A percentile compares a stretch with the other conserved stretches of the same genome.
Conservation (phyloP, 805 yeast genomes). For the Sugiyamaella americana region DNA sequence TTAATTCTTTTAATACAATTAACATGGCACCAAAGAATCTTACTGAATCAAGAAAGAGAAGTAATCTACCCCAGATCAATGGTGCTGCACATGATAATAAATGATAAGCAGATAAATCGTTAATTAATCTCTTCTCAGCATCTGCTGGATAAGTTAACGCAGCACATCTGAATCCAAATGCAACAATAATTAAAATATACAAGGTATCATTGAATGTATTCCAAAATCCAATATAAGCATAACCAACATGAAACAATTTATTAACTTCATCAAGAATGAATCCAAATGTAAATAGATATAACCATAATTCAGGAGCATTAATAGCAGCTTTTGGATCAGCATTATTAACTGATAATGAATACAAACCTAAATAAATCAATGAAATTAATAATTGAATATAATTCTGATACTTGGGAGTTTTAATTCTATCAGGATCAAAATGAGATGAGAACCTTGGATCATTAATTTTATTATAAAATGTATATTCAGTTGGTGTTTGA, state of each 20-base stretch:
- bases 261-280: constrained; percentile 59
- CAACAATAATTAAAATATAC: constrained; percentile 48
- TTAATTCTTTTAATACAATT: constrained; percentile 76
- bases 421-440: constrained; percentile 76
- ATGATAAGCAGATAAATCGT: constrained; percentile 58
- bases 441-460: constrained; percentile 52
- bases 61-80: constrained; percentile 73
- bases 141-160: constrained; percentile 24
- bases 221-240: constrained; percentile 67
- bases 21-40: constrained; percentile 84
- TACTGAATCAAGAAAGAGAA: constrained; percentile 71
- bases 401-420: constrained; percentile 81
- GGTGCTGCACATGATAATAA: constrained; percentile 78
- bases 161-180: constrained; percentile 52
- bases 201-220: constrained; percentile 68
- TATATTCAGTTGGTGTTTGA: constrained; percentile 61
- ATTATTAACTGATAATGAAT: constrained; percentile 57
- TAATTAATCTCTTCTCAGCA: constrained; percentile 9
- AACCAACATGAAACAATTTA: constrained; percentile 74
- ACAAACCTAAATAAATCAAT: constrained; percentile 53
- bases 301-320: constrained; percentile 42
- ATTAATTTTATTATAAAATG: constrained; percentile 53
- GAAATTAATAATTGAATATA: constrained; percentile 63
- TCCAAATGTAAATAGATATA: constrained; percentile 60
- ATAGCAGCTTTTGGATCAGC: constrained; percentile 38